These are phyloP conservation scores for Verticillium nubilum DNA, from an alignment of 2,329 filamentous ascomycete genomes.

Conservation along the genomic window DNA sequence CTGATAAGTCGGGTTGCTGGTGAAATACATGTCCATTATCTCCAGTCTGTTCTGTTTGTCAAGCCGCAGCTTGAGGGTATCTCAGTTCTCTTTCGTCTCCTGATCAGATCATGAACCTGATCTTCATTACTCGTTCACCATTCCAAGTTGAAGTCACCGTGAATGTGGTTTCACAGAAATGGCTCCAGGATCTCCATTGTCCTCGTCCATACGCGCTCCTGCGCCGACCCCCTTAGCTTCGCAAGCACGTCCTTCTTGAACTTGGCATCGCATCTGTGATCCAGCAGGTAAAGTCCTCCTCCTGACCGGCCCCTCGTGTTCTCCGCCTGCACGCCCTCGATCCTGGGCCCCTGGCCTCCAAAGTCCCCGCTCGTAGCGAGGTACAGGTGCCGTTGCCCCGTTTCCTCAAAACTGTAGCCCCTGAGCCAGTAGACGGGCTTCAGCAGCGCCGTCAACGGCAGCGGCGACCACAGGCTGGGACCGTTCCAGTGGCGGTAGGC, in stretches of 20 bases:
- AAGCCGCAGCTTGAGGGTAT: too few relatives aligned
- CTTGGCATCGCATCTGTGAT: slow-evolving; percentile 7
- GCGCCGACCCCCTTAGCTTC: slow-evolving; percentile 3
- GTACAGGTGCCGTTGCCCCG: slow-evolving; percentile 9
- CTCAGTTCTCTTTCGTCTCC: not conserved
- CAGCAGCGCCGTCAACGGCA: slow-evolving; percentile 5
- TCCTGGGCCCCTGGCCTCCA: slow-evolving; percentile 1
- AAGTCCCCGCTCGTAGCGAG: slow-evolving; percentile 4
- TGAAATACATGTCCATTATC: too few relatives aligned
- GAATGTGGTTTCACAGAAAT: slow-evolving; percentile 1
- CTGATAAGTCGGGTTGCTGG: too few relatives aligned
- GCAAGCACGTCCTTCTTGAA: not conserved
- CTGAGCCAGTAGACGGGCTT: slow-evolving; percentile 7
- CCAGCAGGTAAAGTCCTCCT: slow-evolving; percentile 6
- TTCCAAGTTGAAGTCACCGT: not conserved
- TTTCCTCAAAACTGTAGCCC: slow-evolving; percentile 2
- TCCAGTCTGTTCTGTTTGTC: too few relatives aligned
- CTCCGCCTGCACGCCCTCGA: not conserved
- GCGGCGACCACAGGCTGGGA: slow-evolving; percentile 1
- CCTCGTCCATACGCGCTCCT: slow-evolving; percentile 9
- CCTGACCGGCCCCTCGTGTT: slow-evolving; percentile 1
- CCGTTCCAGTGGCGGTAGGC: slow-evolving; percentile 1
- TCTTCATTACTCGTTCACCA: not conserved
- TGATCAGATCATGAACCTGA: not conserved
- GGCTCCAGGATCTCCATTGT: slow-evolving; percentile 11